Evolutionary conservation across 257 asterid genomes (phyloP).

Genomic region (Nemophila menziesii): DNA sequence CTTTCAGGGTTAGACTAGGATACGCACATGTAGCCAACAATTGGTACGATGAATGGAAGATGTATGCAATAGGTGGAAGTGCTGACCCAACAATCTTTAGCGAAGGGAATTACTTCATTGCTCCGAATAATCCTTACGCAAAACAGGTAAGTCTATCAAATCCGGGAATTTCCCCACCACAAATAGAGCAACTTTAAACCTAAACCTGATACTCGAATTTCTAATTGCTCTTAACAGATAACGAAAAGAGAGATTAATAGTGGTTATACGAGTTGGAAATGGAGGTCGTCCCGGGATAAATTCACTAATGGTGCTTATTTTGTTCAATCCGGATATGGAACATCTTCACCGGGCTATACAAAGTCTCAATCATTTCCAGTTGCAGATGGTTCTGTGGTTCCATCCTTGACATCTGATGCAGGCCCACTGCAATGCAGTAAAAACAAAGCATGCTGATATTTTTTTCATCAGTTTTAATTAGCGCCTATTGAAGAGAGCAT

Average conservation of each 20-base stretch:
- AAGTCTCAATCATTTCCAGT: slow-evolving; percentile 42
- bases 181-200: too few relatives aligned
- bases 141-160: too few relatives aligned
- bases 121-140: slow-evolving; percentile 40
- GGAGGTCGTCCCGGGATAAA: slow-evolving; percentile 66
- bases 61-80: slow-evolving; percentile 93
- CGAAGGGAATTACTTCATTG: slow-evolving; percentile 80
- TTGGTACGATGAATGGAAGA: slow-evolving; percentile 57
- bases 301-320: slow-evolving; percentile 72
- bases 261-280: slow-evolving; percentile 63
- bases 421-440: slow-evolving; percentile 49
- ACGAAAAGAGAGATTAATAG: slow-evolving; percentile 51
- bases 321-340: slow-evolving; percentile 66
- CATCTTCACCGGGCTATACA: slow-evolving; percentile 34
- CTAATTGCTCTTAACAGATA: slow-evolving; percentile 39
- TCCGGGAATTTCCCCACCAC: too few relatives aligned
- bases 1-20: slow-evolving; percentile 67
- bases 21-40: slow-evolving; percentile 81
- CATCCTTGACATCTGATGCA: slow-evolving; percentile 44
- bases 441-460: slow-evolving; percentile 27
- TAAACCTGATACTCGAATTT: too few relatives aligned
- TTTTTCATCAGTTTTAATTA: too few relatives aligned
- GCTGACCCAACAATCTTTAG: slow-evolving; percentile 84
- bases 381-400: slow-evolving; percentile 59
- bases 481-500: too few relatives aligned